Base-by-base conservation (phyloP, 2,329 filamentous ascomycete genomes). In the Colletotrichum graminicola region DNA sequence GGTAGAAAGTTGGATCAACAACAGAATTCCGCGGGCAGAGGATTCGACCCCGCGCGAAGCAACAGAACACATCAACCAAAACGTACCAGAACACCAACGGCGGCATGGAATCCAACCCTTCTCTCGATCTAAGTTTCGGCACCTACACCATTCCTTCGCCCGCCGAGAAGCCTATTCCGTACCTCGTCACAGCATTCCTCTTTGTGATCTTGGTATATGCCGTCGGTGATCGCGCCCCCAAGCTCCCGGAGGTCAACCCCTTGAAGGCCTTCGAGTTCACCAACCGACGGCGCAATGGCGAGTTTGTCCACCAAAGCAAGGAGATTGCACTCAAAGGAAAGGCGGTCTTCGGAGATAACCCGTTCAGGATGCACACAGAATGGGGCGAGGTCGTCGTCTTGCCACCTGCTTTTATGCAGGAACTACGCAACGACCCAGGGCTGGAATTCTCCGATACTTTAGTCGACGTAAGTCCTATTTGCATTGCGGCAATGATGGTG, bases 311-410 rank as follows among this genome's bases (percentile, higher is more conserved):
- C 16, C 11, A 51, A 10, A 62, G 56, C 51, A 62, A 52, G 18
- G 51, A 71, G 7, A 11, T 71, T 4, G 56, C 67, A 51, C 18
- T 71, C 8, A 51, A 43, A 11, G 67, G 63, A 16, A 67, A 41
- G 26, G 36, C 51, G 1, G 29, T 41, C 3, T 71, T 59, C 23
- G 64, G 64, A 8, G 47, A 61, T 16, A 67, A 39, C 34, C 64
- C 57, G 1, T 71, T 47, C 51, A 59, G 11, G 3, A 32, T 67
- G 26, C 29, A 57, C 16, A 51, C 68, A 12, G 57, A 71, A 43
- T 71, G 57, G 68, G 64, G 64, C 6, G 41, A 36, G 12, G 36
- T 54, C 23, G n/a, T 71, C 5, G 68, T 71, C 21, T 12, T 71
- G 51, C 51, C 68, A 16, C 34, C 63, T 4, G 41, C 57, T 2